Conservation (phyloP, 2,329 filamentous ascomycete species). For the Ascochyta viciae-villosae region DNA sequence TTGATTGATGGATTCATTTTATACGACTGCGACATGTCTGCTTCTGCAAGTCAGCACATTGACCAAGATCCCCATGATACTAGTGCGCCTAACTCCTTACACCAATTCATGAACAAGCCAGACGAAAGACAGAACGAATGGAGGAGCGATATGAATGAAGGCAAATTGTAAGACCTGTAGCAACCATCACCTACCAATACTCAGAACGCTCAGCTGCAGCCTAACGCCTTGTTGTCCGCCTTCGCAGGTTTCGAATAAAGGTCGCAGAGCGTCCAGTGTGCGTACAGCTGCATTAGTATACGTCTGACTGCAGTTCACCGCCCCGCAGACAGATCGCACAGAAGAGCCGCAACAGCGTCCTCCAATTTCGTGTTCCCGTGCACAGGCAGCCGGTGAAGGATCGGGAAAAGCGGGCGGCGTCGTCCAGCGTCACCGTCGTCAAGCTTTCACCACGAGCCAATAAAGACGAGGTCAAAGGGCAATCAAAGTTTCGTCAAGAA, state of each 20-base stretch:
- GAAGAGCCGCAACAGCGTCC: slow-evolving; percentile 12
- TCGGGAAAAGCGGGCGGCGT: slow-evolving; percentile 24
- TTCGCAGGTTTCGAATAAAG: slow-evolving; percentile 20
- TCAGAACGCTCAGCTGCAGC: slow-evolving; percentile 34
- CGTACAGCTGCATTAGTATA: slow-evolving; percentile 46
- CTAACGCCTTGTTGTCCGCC: slow-evolving; percentile 38
- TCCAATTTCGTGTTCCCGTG: slow-evolving; percentile 8
- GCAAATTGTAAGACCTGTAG: slow-evolving; percentile 4
- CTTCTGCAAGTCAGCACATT: slow-evolving; percentile 35
- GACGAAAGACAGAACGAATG: not conserved
- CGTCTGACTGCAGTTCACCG: slow-evolving; percentile 35
- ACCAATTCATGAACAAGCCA: not conserved
- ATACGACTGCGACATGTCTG: slow-evolving; percentile 38
- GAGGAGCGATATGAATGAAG: not conserved
- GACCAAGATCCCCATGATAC: slow-evolving; percentile 16
- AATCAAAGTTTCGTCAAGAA: slow-evolving; percentile 2
- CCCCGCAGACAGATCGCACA: slow-evolving; percentile 22
- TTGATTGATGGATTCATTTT: slow-evolving; percentile 24
- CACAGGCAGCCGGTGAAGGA: slow-evolving; percentile 30
- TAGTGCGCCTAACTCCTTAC: not conserved
- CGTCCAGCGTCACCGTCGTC: slow-evolving; percentile 11
- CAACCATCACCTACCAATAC: slow-evolving; percentile 24
- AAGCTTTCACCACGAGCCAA: slow-evolving; percentile 6
- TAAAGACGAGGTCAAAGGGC: not conserved
- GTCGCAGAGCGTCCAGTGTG: slow-evolving; percentile 31